phyloP scores from a whole-genome alignment of 1,284 basidiomycete species.

The Fomes fomentarius region DNA sequence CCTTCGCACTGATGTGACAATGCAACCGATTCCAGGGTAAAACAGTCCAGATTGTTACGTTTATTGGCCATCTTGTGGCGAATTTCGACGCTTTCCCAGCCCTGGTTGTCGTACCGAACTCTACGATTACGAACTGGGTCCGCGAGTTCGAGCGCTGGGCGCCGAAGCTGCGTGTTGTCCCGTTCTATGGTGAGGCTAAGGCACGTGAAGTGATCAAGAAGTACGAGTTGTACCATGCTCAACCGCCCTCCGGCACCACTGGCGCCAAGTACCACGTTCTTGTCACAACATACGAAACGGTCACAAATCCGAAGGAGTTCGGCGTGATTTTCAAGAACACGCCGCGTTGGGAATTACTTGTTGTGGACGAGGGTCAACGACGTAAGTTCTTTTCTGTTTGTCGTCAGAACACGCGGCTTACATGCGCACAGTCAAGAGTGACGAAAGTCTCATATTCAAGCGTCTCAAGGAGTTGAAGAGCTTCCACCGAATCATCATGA shows the following conservation, averaged over 20 bases:
- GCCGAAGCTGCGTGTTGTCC: constrained; percentile 77
- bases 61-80: constrained; percentile 78
- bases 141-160: constrained; percentile 95
- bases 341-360: constrained; percentile 89
- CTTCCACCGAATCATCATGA: constrained; percentile 88
- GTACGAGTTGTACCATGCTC: constrained; percentile 79
- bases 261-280: constrained; percentile 83
- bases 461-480: constrained; percentile 81
- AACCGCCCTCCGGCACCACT: constrained; percentile 41
- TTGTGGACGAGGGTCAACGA: constrained; percentile 94
- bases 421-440: constrained; percentile 70
- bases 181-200: constrained; percentile 81
- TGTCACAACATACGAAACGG: constrained; percentile 87
- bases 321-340: constrained; percentile 74
- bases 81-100: constrained; percentile 72
- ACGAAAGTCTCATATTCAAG: constrained; percentile 80
- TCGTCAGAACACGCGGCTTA: neutral
- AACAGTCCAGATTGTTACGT: constrained; percentile 90
- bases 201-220: constrained; percentile 81
- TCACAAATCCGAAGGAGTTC: constrained; percentile 72
- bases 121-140: constrained; percentile 88
- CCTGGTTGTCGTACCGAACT: constrained; percentile 93
- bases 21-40: constrained; percentile 63
- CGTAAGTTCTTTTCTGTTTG: constrained; percentile 50
- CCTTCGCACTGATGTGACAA: neutral